Percentiles rank a stretch among this genome's conserved stretches.
phyloP scores from a whole-genome alignment of 2,329 filamentous ascomycete genomes.

The Grosmannia serpens region DNA sequence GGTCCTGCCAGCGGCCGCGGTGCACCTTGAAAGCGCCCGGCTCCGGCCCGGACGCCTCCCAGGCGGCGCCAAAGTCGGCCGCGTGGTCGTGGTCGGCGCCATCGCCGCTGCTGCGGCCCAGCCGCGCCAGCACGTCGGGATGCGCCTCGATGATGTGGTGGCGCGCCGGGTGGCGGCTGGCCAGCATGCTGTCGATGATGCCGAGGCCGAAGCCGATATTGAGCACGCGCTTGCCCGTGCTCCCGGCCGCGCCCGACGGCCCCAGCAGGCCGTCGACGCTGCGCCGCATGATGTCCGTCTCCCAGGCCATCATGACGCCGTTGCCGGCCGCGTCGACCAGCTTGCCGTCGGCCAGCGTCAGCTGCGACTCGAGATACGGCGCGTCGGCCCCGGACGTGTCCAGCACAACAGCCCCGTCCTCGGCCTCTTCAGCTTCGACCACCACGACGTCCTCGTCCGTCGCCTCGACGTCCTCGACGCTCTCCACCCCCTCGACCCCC shows the following conservation, averaged over 20 bases:
- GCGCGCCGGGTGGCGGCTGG: conserved; percentile 49
- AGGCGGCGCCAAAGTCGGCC: conserved; percentile 35
- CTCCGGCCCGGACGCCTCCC: conserved; percentile 43
- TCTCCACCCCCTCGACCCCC: not conserved
- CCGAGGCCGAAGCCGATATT: conserved; percentile 91
- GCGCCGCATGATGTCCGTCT: conserved; percentile 72
- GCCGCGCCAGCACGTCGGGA: conserved; percentile 58
- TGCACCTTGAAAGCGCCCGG: conserved; percentile 64
- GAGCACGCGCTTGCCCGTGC: conserved; percentile 54
- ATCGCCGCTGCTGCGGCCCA: conserved; percentile 36
- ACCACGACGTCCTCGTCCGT: conserved; percentile 16
- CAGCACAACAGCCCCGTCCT: not conserved
- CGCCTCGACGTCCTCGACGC: conserved; percentile 11
- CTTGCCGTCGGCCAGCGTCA: conserved; percentile 53
- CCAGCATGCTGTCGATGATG: conserved; percentile 70
- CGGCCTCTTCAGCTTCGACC: conserved; percentile 14
- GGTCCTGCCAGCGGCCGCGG: conserved; percentile 69
- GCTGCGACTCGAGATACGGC: conserved; percentile 51
- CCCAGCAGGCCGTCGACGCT: conserved; percentile 61
- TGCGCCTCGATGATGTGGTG: conserved; percentile 88
- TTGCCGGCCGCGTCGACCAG: conserved; percentile 66
- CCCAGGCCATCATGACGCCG: conserved; percentile 92
- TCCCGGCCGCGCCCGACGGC: conserved; percentile 15
- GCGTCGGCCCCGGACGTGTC: conserved; percentile 36
- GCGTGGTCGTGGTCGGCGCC: conserved; percentile 29